Percentiles rank a stretch among this genome's conserved stretches.
These are phyloP conservation scores for Castanea sativa DNA, from an alignment of 306 rosid species.

Conservation along the genomic window DNA sequence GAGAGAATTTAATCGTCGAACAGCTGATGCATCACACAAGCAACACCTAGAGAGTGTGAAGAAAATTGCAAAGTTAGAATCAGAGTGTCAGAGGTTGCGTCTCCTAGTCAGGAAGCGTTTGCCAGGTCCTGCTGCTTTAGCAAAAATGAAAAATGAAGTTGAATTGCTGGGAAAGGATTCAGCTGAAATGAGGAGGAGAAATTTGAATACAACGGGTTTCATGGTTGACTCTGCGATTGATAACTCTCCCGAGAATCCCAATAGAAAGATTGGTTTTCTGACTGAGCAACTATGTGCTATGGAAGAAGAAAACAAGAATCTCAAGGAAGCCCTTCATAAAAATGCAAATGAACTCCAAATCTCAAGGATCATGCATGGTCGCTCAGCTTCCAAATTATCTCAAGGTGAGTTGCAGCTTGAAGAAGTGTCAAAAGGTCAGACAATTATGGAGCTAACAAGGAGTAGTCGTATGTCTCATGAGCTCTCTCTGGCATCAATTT, in stretches of 20 bases:
- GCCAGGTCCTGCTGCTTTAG: slow-evolving; percentile 91
- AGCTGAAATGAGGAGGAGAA: slow-evolving; percentile 50
- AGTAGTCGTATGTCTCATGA: slow-evolving; percentile 41
- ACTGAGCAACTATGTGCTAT: slow-evolving; percentile 55
- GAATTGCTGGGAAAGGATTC: slow-evolving; percentile 73
- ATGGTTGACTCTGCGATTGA: slow-evolving; percentile 44
- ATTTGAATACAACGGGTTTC: slow-evolving; percentile 40
- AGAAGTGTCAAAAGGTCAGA: slow-evolving; percentile 46
- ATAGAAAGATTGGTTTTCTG: slow-evolving; percentile 37
- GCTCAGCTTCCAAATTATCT: slow-evolving; percentile 55
- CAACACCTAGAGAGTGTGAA: slow-evolving; percentile 70
- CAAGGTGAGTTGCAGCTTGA: slow-evolving; percentile 45
- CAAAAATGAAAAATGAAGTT: slow-evolving; percentile 83
- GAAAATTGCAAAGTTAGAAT: slow-evolving; percentile 76
- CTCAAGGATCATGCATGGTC: slow-evolving; percentile 65
- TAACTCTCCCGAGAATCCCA: slow-evolving; percentile 50
- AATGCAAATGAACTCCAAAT: slow-evolving; percentile 67
- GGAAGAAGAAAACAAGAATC: slow-evolving; percentile 75
- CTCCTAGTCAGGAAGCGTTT: slow-evolving; percentile 75
- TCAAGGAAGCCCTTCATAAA: slow-evolving; percentile 62
- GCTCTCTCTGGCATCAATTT: slow-evolving; percentile 53
- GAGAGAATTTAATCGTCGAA: slow-evolving; percentile 71
- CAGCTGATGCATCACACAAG: slow-evolving; percentile 73
- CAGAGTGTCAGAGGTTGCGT: slow-evolving; percentile 91
- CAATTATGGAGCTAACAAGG: slow-evolving; percentile 35